Percentiles rank a stretch among this genome's conserved stretches.
Evolutionary conservation across 495 filamentous ascomycete genomes (phyloP).

Genomic region (Choiromyces venosus): DNA sequence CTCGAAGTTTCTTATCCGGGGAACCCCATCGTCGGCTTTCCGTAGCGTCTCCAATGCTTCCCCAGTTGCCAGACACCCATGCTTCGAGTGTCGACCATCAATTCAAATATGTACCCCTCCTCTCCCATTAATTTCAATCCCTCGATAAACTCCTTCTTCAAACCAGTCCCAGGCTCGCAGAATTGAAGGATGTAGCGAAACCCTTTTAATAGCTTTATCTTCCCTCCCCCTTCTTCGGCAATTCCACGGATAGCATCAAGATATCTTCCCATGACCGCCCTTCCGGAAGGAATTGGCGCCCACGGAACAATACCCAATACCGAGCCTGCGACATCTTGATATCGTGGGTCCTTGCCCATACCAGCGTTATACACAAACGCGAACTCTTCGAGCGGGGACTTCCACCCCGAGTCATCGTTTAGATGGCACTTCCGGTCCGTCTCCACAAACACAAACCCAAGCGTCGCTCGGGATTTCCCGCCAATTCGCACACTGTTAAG

Average conservation of each 20-base stretch:
- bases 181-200: conserved; percentile 79
- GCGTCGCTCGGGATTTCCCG: conserved; percentile 27
- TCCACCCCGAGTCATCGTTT: conserved; percentile 52
- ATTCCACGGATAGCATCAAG: conserved; percentile 44
- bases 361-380: conserved; percentile 49
- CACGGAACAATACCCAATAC: conserved; percentile 69
- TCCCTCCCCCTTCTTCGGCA: conserved; percentile 47
- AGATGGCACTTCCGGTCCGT: conserved; percentile 55
- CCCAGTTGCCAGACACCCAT: conserved; percentile 66
- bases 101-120: conserved; percentile 64
- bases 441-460: conserved; percentile 75
- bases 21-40: conserved; percentile 54
- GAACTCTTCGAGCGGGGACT: conserved; percentile 64
- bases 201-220: conserved; percentile 54
- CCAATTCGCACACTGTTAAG: conserved; percentile 11
- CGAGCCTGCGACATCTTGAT: conserved; percentile 57
- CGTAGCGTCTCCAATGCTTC: conserved; percentile 67
- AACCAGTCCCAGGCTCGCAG: conserved; percentile 59
- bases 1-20: conserved; percentile 55
- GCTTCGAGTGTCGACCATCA: conserved; percentile 69
- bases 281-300: conserved; percentile 67
- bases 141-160: conserved; percentile 57
- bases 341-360: conserved; percentile 9
- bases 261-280: conserved; percentile 44
- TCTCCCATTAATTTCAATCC: conserved; percentile 63